Percentiles rank a stretch among this genome's conserved stretches.
phyloP scores from a whole-genome alignment of 495 filamentous ascomycete genomes.

The Aspergillus funiculosus region DNA sequence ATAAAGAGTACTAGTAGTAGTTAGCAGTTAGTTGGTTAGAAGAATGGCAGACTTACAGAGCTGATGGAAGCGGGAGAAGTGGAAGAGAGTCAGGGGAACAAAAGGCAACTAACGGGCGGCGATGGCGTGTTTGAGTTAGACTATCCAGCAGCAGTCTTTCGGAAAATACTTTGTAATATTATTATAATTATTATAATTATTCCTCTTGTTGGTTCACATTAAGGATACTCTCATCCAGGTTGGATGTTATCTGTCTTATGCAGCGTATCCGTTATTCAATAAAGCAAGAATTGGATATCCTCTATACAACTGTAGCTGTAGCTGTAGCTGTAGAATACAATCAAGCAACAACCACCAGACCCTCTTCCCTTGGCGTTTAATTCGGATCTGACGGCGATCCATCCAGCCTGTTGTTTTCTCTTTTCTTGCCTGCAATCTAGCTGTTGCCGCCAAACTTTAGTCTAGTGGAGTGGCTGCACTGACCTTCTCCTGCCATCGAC shows the following conservation, averaged over 20 bases:
- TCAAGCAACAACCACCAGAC: neutral
- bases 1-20: neutral
- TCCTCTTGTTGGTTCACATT: neutral
- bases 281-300: too few species aligned
- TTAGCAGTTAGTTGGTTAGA: neutral
- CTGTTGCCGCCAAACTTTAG: conserved; percentile 19
- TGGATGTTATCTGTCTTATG: too few species aligned
- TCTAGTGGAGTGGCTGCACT: conserved; percentile 22
- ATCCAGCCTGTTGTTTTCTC: too few species aligned
- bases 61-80: neutral
- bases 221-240: too few species aligned
- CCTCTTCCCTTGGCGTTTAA: neutral
- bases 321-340: too few species aligned
- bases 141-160: neutral
- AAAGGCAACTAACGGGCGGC: neutral
- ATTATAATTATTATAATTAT: too few species aligned
- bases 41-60: neutral
- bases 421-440: conserved; percentile 14
- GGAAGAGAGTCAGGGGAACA: neutral
- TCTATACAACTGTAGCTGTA: too few species aligned
- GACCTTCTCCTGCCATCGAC: conserved; percentile 23
- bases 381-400: neutral
- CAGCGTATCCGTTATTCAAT: too few species aligned
- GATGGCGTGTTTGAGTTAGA: conserved; percentile 19
- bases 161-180: too few species aligned